phyloP scores from a whole-genome alignment of 371 early-diverging fungal genomes.

The Mucor indicus region DNA sequence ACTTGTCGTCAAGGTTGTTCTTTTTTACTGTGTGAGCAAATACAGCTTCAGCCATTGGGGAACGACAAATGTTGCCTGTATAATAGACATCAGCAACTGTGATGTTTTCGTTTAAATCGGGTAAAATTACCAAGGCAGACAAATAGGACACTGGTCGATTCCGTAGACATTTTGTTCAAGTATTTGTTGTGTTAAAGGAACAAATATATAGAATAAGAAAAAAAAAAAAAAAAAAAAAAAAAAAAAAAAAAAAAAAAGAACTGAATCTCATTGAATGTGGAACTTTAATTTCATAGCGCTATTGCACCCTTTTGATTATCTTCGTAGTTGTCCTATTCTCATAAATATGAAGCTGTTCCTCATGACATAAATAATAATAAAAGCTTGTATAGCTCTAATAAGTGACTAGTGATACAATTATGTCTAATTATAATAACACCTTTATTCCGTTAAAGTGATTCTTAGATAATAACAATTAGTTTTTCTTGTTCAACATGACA shows the following conservation, averaged over 20 bases:
- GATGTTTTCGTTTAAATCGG: background rate
- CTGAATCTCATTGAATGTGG: too few species aligned
- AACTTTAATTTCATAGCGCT: too few species aligned
- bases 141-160: conserved; percentile 59
- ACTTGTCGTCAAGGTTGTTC: conserved; percentile 50
- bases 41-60: conserved; percentile 92
- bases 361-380: too few species aligned
- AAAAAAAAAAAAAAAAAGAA: background rate
- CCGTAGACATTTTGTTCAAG: conserved; percentile 20
- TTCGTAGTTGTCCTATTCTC: too few species aligned
- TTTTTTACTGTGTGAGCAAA: conserved; percentile 72
- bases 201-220: background rate
- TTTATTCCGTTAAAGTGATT: too few species aligned
- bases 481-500: too few species aligned
- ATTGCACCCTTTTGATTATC: too few species aligned
- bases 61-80: conserved; percentile 84
- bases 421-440: too few species aligned
- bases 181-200: background rate
- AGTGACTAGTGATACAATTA: too few species aligned
- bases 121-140: conserved; percentile 66
- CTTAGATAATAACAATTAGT: too few species aligned
- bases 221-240: background rate
- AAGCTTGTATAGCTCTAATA: too few species aligned
- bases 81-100: background rate
- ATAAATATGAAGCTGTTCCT: too few species aligned